A percentile compares a stretch with the other conserved stretches of the same genome.
phyloP scores from a whole-genome alignment of 495 filamentous ascomycete species.

The Penicillium bialowiezense region DNA sequence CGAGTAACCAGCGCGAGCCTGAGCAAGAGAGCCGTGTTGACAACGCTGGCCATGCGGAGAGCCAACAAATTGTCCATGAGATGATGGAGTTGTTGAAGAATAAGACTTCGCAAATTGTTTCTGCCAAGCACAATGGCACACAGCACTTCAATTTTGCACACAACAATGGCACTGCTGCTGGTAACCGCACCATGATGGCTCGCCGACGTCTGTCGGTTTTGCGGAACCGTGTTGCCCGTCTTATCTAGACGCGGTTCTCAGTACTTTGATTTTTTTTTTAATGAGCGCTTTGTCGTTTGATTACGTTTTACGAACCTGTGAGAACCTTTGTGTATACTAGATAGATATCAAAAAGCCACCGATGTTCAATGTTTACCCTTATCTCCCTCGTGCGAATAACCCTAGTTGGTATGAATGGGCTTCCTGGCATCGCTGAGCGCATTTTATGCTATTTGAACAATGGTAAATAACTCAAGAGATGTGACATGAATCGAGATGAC shows the following conservation, averaged over 20 bases:
- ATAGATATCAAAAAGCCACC: constrained; percentile 3
- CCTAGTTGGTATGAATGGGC: too few species aligned
- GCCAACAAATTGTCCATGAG: constrained; percentile 16
- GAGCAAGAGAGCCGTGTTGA: constrained; percentile 21
- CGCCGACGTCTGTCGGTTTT: constrained; percentile 22
- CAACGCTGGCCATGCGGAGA: constrained; percentile 22
- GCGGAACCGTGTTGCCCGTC: constrained; percentile 17
- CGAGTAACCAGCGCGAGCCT: constrained; percentile 15
- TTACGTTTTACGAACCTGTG: constrained; percentile 4
- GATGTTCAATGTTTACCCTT: too few species aligned
- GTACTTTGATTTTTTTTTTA: too few species aligned
- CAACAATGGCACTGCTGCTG: constrained; percentile 19
- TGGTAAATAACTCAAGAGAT: too few species aligned
- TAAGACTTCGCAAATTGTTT: constrained; percentile 12
- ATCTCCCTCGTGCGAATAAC: too few species aligned
- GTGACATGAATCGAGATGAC: too few species aligned
- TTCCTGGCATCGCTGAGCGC: too few species aligned
- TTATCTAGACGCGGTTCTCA: not conserved
- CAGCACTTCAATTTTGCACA: constrained; percentile 11
- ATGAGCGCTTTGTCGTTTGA: too few species aligned
- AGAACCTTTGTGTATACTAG: constrained; percentile 9
- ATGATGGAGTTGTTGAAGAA: constrained; percentile 21
- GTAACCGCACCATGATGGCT: constrained; percentile 15
- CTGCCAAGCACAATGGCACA: constrained; percentile 18
- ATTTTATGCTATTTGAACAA: too few species aligned